Evolutionary conservation across 2,329 filamentous ascomycete genomes (phyloP).

Genomic region (Coleophoma crateriformis): DNA sequence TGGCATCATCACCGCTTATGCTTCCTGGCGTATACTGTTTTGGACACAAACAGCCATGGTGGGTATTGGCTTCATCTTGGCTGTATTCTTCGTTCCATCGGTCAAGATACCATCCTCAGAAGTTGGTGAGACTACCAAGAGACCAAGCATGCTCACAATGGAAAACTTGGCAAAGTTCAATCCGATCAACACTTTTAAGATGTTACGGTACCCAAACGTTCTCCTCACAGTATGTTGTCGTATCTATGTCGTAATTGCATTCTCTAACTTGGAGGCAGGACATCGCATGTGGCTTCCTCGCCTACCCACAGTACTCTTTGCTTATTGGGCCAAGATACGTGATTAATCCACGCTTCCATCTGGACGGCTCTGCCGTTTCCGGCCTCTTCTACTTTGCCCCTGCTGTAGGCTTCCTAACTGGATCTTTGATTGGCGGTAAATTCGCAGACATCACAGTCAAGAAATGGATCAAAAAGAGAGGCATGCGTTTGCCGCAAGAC

Average conservation of each 20-base stretch:
- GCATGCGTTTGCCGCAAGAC: conserved; percentile 25
- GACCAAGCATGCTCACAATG: background rate
- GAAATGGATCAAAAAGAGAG: conserved; percentile 32
- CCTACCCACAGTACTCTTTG: conserved; percentile 41
- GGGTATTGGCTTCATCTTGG: conserved; percentile 20
- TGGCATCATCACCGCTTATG: conserved; percentile 26
- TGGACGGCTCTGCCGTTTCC: conserved; percentile 55
- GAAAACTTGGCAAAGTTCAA: conserved; percentile 13
- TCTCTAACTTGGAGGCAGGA: conserved; percentile 1
- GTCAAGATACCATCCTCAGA: background rate
- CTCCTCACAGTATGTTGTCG: conserved; percentile 15
- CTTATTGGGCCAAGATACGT: conserved; percentile 61
- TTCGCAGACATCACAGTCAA: conserved; percentile 35
- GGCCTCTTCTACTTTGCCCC: conserved; percentile 67
- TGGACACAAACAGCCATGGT: conserved; percentile 28
- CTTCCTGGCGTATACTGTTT: conserved; percentile 24
- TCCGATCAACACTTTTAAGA: conserved; percentile 16
- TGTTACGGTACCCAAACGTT: conserved; percentile 19
- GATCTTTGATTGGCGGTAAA: conserved; percentile 58
- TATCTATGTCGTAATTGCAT: background rate
- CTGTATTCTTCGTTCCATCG: conserved; percentile 21
- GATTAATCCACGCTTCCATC: conserved; percentile 63
- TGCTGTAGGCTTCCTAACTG: conserved; percentile 57
- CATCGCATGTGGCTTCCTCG: conserved; percentile 8
- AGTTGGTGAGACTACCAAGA: too few relatives aligned